Percentiles rank a stretch among this genome's conserved stretches.
Conservation (phyloP, 1,139 yeast species). For the Kodamaea alishanica region DNA sequence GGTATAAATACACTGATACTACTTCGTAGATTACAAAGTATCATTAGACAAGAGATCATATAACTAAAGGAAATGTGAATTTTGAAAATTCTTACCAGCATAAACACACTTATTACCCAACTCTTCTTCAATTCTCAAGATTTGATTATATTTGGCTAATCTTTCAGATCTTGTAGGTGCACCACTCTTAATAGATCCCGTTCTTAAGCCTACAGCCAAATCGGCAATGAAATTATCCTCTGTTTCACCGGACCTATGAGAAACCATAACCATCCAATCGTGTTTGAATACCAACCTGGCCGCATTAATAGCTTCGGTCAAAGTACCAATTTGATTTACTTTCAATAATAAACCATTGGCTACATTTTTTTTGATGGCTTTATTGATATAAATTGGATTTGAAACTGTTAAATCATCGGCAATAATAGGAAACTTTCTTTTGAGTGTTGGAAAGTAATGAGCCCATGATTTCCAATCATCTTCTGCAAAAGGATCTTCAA, state of each 20-base stretch:
- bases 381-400: slow-evolving; percentile 3
- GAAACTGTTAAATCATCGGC: slow-evolving; percentile 8
- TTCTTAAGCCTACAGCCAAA: slow-evolving; percentile 5
- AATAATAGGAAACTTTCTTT: slow-evolving; percentile 1
- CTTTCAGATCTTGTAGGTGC: slow-evolving; percentile 8
- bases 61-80: neutral
- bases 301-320: slow-evolving; percentile 5
- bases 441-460: slow-evolving; percentile 2
- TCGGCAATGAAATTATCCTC: slow-evolving; percentile 7
- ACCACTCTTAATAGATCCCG: slow-evolving; percentile 6
- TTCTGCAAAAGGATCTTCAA: slow-evolving; percentile 17
- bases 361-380: slow-evolving; percentile 6
- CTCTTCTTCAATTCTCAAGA: slow-evolving; percentile 30
- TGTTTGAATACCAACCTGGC: slow-evolving; percentile 2
- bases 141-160: slow-evolving; percentile 6
- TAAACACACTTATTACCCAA: slow-evolving; percentile 67
- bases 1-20: too few species aligned
- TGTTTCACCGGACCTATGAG: slow-evolving; percentile 6
- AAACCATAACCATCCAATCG: slow-evolving; percentile 5
- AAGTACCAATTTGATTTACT: slow-evolving; percentile 6
- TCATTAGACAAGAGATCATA: neutral
- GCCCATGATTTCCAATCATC: slow-evolving; percentile 14
- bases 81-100: slow-evolving; percentile 5
- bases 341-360: slow-evolving; percentile 2
- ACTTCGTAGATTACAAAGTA: too few species aligned